A percentile compares a stretch with the other conserved stretches of the same genome.
These are phyloP conservation scores for Globisporangium okanoganense DNA, from an alignment of 352 stramenopile genomes.

Conservation along the genomic window DNA sequence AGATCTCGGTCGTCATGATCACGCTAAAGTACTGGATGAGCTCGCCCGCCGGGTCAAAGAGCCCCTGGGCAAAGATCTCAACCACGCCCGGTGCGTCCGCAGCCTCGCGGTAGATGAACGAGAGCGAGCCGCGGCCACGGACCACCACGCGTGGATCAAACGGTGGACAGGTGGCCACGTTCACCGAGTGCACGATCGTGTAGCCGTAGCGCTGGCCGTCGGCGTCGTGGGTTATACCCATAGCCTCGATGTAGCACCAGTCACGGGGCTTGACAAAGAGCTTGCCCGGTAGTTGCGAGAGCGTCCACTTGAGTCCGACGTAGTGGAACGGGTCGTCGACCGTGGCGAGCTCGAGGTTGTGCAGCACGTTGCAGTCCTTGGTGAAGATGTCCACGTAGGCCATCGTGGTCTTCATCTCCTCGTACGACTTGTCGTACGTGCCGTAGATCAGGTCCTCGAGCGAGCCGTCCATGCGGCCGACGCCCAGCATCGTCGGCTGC, in stretches of 20 bases:
- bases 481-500: conserved; percentile 31
- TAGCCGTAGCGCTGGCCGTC: conserved; percentile 34
- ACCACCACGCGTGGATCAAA: conserved; percentile 27
- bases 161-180: conserved; percentile 34
- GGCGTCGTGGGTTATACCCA: conserved; percentile 39
- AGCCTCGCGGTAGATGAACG: conserved; percentile 36
- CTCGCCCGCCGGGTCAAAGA: conserved; percentile 38
- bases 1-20: conserved; percentile 32
- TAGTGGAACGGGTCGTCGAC: conserved; percentile 40
- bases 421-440: conserved; percentile 33
- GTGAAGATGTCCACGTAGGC: conserved; percentile 27
- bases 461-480: conserved; percentile 40
- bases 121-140: conserved; percentile 28
- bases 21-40: conserved; percentile 26
- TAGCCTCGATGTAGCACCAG: conserved; percentile 38
- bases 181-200: conserved; percentile 41
- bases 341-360: conserved; percentile 36
- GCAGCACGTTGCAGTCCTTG: conserved; percentile 38
- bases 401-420: conserved; percentile 38
- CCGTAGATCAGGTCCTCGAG: conserved; percentile 55
- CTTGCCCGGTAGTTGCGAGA: conserved; percentile 32
- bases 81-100: conserved; percentile 25
- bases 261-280: conserved; percentile 25
- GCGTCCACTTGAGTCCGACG: conserved; percentile 48
- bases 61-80: conserved; percentile 39